A percentile compares a stretch with the other conserved stretches of the same genome.
Conservation (phyloP, 176 grass and related monocot species). For the Luzula sylvatica region DNA sequence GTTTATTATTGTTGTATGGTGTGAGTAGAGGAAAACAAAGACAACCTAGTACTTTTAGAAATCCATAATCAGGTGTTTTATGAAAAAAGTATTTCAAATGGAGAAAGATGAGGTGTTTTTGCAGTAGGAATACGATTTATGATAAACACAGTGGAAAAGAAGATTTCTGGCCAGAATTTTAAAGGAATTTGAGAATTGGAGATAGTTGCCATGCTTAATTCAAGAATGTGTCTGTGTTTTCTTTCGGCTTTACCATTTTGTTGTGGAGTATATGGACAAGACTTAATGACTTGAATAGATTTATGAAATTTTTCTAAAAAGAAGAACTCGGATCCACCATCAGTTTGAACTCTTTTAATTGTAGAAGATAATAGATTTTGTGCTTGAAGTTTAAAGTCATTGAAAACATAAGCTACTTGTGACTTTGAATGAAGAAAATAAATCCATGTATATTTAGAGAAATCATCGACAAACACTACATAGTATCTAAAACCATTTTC, state of each 20-base stretch:
- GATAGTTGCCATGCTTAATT: not conserved
- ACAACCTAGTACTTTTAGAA: not conserved
- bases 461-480: not conserved
- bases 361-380: not conserved
- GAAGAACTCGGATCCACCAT: not conserved
- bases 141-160: not conserved
- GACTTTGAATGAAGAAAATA: not conserved
- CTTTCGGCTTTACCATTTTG: not conserved
- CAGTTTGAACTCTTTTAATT: not conserved
- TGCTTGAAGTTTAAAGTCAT: not conserved
- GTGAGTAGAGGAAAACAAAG: not conserved
- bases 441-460: not conserved
- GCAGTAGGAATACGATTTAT: not conserved
- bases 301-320: not conserved
- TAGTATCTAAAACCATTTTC: not conserved
- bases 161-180: too few species aligned
- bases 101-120: not conserved
- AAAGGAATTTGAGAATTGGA: not conserved
- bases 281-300: not conserved
- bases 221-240: too few species aligned
- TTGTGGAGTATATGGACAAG: not conserved
- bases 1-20: not conserved
- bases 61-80: not conserved
- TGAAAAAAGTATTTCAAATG: not conserved
- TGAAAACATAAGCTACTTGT: not conserved